phyloP scores from a whole-genome alignment of 371 early-diverging fungal genomes.

The Encephalitozoon cuniculi region DNA sequence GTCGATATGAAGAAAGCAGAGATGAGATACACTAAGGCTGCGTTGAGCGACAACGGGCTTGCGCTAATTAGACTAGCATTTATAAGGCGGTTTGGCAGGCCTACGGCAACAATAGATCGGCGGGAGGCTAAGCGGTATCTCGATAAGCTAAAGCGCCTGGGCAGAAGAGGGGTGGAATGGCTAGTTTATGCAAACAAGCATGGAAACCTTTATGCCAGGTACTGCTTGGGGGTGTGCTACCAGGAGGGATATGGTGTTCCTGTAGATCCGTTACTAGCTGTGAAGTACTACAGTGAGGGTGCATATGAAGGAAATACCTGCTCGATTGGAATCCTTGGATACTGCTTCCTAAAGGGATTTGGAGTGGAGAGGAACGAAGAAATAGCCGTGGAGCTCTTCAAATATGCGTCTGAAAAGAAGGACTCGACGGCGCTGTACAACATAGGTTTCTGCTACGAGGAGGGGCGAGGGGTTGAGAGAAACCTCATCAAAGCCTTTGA shows the following conservation, averaged over 20 bases:
- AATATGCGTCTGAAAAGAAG: conserved; percentile 80
- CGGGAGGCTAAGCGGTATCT: conserved; percentile 66
- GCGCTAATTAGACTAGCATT: conserved; percentile 66
- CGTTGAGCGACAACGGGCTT: conserved; percentile 62
- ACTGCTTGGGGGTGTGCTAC: conserved; percentile 69
- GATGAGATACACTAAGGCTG: conserved; percentile 63
- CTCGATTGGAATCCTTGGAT: conserved; percentile 73
- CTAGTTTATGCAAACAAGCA: conserved; percentile 63
- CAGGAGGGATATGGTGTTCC: conserved; percentile 68
- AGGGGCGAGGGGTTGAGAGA: conserved; percentile 68
- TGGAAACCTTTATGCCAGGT: conserved; percentile 53
- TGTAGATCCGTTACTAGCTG: conserved; percentile 65
- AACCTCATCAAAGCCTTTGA: conserved; percentile 70
- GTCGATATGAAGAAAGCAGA: conserved; percentile 65
- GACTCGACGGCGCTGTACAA: conserved; percentile 87
- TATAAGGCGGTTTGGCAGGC: conserved; percentile 68
- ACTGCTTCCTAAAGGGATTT: conserved; percentile 75
- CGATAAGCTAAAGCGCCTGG: conserved; percentile 29
- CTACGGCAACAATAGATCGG: conserved; percentile 66
- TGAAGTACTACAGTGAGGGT: conserved; percentile 65
- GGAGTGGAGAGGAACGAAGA: conserved; percentile 67
- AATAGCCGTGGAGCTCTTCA: conserved; percentile 76
- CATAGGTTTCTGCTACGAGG: conserved; percentile 78
- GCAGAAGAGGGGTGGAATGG: conserved; percentile 59
- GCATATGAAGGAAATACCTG: conserved; percentile 70